Conservation (phyloP, 139 green algal genomes). For the Desmodesmus armatus region DNA sequence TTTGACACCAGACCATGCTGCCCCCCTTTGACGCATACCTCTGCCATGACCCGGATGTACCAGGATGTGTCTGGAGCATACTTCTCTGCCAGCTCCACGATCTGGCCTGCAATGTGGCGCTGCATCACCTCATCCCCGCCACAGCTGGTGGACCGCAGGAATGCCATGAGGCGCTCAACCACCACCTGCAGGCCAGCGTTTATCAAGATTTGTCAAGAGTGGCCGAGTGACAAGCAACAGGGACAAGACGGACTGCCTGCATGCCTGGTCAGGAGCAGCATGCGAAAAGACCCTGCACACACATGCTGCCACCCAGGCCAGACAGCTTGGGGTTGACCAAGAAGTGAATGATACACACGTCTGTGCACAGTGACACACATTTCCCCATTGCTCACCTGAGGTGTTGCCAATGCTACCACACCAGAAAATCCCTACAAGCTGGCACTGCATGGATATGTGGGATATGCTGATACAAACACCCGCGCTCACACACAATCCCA, state of each 20-base stretch:
- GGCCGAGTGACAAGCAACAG: not conserved
- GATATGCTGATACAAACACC: no score
- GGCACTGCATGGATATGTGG: no score
- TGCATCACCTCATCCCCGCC: constrained; percentile 73
- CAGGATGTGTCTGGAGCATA: constrained; percentile 91
- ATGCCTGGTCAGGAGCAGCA: not conserved
- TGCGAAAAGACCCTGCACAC: no score
- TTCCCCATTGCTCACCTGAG: no score
- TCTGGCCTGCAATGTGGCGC: constrained; percentile 66
- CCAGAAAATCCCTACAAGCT: no score
- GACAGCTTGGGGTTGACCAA: no score
- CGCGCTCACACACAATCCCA: constrained; percentile 40
- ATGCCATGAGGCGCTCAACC: constrained; percentile 93
- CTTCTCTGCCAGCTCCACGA: constrained; percentile 86
- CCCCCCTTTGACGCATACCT: constrained; percentile 1
- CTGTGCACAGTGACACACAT: no score
- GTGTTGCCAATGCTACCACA: no score
- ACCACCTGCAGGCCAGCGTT: constrained; percentile 90
- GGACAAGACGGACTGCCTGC: not conserved
- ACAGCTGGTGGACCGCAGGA: constrained; percentile 49
- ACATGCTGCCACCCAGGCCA: no score
- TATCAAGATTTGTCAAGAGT: no score
- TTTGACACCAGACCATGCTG: not conserved
- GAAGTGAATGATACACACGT: no score
- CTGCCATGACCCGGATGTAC: constrained; percentile 90